Evolutionary conservation across 2,329 filamentous ascomycete genomes (phyloP).

Genomic region (Epichloe gansuensis): DNA sequence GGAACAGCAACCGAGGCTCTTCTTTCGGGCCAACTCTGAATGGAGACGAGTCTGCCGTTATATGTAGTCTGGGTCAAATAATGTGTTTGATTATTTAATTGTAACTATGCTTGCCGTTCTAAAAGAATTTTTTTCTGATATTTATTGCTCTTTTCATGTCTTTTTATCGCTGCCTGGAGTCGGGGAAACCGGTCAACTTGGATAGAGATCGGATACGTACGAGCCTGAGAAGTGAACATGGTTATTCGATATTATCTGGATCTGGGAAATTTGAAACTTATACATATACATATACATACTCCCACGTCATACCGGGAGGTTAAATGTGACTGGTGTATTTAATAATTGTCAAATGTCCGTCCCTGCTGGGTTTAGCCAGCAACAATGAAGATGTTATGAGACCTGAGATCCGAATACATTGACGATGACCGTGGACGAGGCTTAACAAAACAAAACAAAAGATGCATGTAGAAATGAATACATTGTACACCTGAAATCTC

Average conservation of each 20-base stretch:
- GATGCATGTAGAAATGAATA: too few relatives aligned
- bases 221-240: background rate
- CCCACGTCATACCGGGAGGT: too few relatives aligned
- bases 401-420: too few relatives aligned
- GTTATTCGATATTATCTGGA: background rate
- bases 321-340: too few relatives aligned
- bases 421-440: too few relatives aligned
- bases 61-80: background rate
- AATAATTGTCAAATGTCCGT: background rate
- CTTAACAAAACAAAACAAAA: too few relatives aligned
- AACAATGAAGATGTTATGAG: too few relatives aligned
- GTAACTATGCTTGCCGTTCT: background rate
- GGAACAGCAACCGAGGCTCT: constrained; percentile 61
- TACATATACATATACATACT: background rate
- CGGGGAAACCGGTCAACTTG: background rate
- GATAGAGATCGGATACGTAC: background rate
- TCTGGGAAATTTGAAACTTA: background rate
- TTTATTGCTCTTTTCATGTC: background rate
- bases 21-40: constrained; percentile 62
- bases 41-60: background rate
- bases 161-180: constrained; percentile 1
- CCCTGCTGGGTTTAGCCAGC: background rate
- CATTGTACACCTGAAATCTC: too few relatives aligned
- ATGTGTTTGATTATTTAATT: background rate
- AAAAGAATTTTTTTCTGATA: background rate